Base-by-base conservation (phyloP, 441 rosid species). In the Gossypium laxum region DNA sequence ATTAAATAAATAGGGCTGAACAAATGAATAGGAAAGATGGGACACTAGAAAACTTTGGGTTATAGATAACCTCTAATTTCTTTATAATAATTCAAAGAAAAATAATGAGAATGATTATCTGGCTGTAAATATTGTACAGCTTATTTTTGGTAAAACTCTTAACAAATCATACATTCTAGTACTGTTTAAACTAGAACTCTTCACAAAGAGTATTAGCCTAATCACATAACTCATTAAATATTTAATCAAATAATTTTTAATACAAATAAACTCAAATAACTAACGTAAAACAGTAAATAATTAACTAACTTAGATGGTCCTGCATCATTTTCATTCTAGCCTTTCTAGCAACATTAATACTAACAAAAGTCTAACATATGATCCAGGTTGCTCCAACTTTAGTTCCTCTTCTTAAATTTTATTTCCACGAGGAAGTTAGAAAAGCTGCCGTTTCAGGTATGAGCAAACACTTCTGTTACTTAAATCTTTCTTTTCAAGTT, bases 401-500 rank as follows among this genome's bases (percentile, higher is more conserved):
- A 56, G 99, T 95, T 75, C 99, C 99, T 34, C 90, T 95, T 67
- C 90, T 95, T 71, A 95, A 95, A 81, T 95, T 95, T 82, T 95
- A 95, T 83, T 95, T 95, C 80, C 99, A 95, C 32, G 99, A 95
- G 72, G 99, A 95, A 82, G 99, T 95, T 68, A 95, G 99, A 84
- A 95, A 92, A 87, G 99, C 99, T 72, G 99, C 99, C 75, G 98
- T 95, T 80, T 95, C 99, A 86, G 99, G 99, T 95, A 84, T 60
- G 55, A 63, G 34, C 45, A 26, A 60, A 45, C 57, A n/a, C 43
- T 8, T 43, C 7, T 17, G 22, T 51, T 1, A 2, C 18, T 45
- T n/a, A 41, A 7, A 30, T 59, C 19, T 5, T 34, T 14, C 17
- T 38, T 10, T 21, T 69, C 2, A 7, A 7, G 7, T 60, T 58